These are phyloP conservation scores for Solanum phureja DNA, from an alignment of 257 asterid species.

Conservation along the genomic window DNA sequence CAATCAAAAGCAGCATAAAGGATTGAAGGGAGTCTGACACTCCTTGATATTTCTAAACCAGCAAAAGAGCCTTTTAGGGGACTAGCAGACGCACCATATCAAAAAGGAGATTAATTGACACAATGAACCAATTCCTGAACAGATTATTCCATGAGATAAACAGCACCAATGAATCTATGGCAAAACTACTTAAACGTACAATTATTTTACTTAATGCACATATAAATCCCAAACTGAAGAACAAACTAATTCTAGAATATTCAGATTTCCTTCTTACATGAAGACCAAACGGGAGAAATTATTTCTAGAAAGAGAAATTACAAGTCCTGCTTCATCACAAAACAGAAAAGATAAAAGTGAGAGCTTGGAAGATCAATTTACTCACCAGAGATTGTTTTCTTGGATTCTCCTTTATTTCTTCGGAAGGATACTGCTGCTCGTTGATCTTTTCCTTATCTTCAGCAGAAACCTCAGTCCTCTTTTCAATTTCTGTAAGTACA, in stretches of 20 bases:
- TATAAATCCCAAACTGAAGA: neutral
- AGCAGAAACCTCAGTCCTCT: constrained; percentile 20
- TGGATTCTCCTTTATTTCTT: constrained; percentile 65
- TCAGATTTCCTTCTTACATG: neutral
- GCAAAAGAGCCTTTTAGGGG: neutral
- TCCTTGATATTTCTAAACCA: neutral
- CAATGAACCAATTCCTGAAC: neutral
- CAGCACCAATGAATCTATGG: neutral
- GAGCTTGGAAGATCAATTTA: neutral
- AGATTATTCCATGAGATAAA: neutral
- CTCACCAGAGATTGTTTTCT: constrained; percentile 65
- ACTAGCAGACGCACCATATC: neutral
- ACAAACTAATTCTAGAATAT: neutral
- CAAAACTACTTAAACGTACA: neutral
- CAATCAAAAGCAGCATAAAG: neutral
- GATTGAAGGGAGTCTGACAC: neutral
- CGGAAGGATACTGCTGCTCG: constrained; percentile 43
- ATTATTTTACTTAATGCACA: neutral
- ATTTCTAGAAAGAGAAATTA: neutral
- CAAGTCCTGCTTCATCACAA: neutral
- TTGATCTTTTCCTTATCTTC: constrained; percentile 44
- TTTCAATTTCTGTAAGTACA: constrained; percentile 55
- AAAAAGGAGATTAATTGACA: neutral
- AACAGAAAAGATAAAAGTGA: neutral
- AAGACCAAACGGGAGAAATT: neutral